Conservation (phyloP, 768 basidiomycete genomes). For the Leccinum olivaceopallidum region DNA sequence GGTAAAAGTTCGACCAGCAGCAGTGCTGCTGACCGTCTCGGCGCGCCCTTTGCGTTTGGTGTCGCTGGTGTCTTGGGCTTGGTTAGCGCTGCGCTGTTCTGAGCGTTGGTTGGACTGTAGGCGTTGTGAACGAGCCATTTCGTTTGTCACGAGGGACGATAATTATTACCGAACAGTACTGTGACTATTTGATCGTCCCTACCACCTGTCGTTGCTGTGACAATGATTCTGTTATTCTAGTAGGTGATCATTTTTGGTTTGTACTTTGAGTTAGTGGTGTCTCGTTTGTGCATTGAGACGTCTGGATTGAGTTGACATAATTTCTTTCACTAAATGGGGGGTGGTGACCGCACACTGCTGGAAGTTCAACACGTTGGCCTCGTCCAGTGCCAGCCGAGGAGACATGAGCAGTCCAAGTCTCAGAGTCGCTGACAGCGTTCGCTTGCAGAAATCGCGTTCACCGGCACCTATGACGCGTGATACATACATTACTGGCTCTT, state of each 20-base stretch:
- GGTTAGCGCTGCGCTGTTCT: slow-evolving; percentile 51
- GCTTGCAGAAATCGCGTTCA: too few relatives aligned
- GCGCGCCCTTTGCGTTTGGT: slow-evolving; percentile 38
- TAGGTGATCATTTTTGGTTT: slow-evolving; percentile 20
- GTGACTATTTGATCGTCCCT: slow-evolving; percentile 15
- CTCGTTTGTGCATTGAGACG: not conserved
- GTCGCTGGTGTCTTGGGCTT: slow-evolving; percentile 52
- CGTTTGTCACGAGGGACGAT: slow-evolving; percentile 16
- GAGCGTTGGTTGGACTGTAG: slow-evolving; percentile 13
- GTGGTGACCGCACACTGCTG: too few relatives aligned
- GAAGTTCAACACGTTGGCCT: too few relatives aligned
- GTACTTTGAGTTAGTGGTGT: slow-evolving; percentile 11
- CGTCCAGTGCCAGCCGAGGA: too few relatives aligned
- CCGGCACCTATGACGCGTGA: too few relatives aligned
- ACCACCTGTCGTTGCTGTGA: slow-evolving; percentile 20
- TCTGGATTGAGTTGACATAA: not conserved
- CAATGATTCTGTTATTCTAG: slow-evolving; percentile 7
- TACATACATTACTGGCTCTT: too few relatives aligned
- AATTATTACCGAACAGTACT: slow-evolving; percentile 5
- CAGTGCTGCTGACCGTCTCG: slow-evolving; percentile 35
- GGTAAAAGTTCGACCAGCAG: slow-evolving; percentile 25
- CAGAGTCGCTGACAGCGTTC: too few relatives aligned
- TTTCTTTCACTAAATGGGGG: too few relatives aligned
- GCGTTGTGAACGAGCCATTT: slow-evolving; percentile 9
- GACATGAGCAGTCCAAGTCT: too few relatives aligned